Base-by-base conservation (phyloP, 2,329 filamentous ascomycete genomes). In the Clonostachys rosea region DNA sequence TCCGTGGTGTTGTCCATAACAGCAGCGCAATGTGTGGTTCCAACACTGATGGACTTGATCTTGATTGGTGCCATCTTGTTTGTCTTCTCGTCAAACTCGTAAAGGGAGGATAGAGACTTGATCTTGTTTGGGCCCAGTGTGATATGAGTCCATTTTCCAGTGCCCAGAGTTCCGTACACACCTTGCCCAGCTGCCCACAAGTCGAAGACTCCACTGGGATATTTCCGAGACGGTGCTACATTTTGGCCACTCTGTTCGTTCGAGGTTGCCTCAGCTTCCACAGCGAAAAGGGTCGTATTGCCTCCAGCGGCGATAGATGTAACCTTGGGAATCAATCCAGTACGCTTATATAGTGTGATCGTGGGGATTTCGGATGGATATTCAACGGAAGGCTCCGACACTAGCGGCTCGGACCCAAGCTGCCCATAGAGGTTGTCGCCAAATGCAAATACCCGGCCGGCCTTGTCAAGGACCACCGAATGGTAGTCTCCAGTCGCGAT, bases 381-480 rank as follows among this genome's bases (percentile, higher is more conserved):
- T 53, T 92, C 87, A 20, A 87, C 72, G 48, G 71, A 79, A 8
- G 81, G 74, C 14, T 80, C 71, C 30, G 85, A 79, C 0, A 78
- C 63, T 43, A 83, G 82, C 46, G 79, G 81, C 44, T 89, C 82
- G 56, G 92, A 83, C n/a, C 92, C 92, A 5, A 97, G 76, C 65
- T 97, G 94, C n/a, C 94, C 94, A 40, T 82, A 80, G 0, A 84
- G 84, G 68, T 97, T 97, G 65, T 97, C 91, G 36, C 94, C 94
- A 68, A 95, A 97, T 7, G 84, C 76, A 64, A 94, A 96, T 14
- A 94, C 78, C 14, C 83, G 81, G 14, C 92, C 92, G 45, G 86
- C 75, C 50, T 80, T 79, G 60, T 92, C 89, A 14, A 91, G 75
- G 1, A 83, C 87, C 2, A 95, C 70, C 5, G 90, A 95, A 68